phyloP scores from a whole-genome alignment of 2,329 filamentous ascomycete genomes.

The Tricladium varicosporioides region DNA sequence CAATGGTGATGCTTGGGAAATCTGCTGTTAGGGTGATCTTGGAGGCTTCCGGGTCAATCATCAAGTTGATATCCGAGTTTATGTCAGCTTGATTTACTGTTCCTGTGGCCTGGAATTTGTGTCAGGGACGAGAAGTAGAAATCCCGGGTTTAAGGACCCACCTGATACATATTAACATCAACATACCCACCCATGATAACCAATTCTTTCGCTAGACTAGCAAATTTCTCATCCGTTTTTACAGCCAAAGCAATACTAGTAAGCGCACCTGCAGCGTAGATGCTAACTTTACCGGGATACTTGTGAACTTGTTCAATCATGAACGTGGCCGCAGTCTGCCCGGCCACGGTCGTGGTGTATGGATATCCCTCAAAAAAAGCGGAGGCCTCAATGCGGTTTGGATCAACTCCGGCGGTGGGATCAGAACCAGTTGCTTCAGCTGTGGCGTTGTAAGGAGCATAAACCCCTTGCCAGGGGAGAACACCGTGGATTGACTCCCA shows the following conservation, averaged over 20 bases:
- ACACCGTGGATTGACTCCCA: constrained; percentile 45
- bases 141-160: neutral
- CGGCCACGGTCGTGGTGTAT: constrained; percentile 39
- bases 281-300: constrained; percentile 49
- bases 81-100: constrained; percentile 29
- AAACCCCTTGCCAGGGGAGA: constrained; percentile 46
- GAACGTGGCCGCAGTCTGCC: constrained; percentile 42
- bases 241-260: constrained; percentile 49
- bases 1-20: constrained; percentile 46
- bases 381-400: constrained; percentile 38
- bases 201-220: constrained; percentile 44
- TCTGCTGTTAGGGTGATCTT: constrained; percentile 48
- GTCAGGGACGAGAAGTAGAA: no score
- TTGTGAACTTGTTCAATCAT: constrained; percentile 47
- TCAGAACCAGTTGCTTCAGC: constrained; percentile 42
- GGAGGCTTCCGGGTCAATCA: constrained; percentile 48
- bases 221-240: constrained; percentile 45
- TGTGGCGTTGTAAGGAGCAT: constrained; percentile 42
- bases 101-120: constrained; percentile 26
- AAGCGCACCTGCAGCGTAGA: constrained; percentile 45
- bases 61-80: constrained; percentile 45
- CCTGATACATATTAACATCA: constrained; percentile 39
- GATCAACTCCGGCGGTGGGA: constrained; percentile 43
- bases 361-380: constrained; percentile 48
- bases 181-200: constrained; percentile 51